Evolutionary conservation across 768 basidiomycete species (phyloP), one percentile per base, ranked within the genome.

Genomic region (Hygrocybe punicea): DNA sequence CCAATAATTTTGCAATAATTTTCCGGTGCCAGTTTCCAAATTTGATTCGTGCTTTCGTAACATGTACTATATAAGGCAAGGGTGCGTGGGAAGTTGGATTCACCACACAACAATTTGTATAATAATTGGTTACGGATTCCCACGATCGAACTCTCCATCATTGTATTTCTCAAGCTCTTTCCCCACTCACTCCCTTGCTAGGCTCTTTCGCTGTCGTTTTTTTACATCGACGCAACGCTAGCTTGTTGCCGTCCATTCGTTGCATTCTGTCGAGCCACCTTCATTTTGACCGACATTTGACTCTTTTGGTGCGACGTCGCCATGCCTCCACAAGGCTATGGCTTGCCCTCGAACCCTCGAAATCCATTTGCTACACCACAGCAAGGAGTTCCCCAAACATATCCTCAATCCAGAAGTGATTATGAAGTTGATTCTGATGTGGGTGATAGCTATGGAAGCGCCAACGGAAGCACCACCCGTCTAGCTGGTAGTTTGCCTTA

Each of bases 341-440:
- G 53, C 24, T 42, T 23, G n/a, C 40, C 40, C 14, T 42, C 23
- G 48, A 50, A 50, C 33, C 59, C 65, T 34, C 63, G 62, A 40
- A 58, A 55, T 49, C 55, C 59, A 19, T 48, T 51, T 25, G 23
- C 53, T 45, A 63, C 60, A 16, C 60, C 62, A 29, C 55, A 56
- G 24, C 59, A 52, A 40, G 40, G 25, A 16, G 17, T 49, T n/a
- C 40, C 49, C 4, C 50, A 42, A 51, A 44, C 25, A 2, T 55
- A 54, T 48, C 66, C 64, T 58, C 71, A 69, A 33, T 62, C 68
- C 50, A 63, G 71, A 46, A 70, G 70, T 44, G 75, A 78, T 56
- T 76, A 77, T 58, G 75, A 77, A 57, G 69, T 64, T 59, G 75
- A 77, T 56, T 69, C 69, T 11, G 76, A 77, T 54, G 52, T 60